A percentile compares a stretch with the other conserved stretches of the same genome.
Conservation (phyloP, 1,284 basidiomycete genomes). For the Apiotrichum laibachii region DNA sequence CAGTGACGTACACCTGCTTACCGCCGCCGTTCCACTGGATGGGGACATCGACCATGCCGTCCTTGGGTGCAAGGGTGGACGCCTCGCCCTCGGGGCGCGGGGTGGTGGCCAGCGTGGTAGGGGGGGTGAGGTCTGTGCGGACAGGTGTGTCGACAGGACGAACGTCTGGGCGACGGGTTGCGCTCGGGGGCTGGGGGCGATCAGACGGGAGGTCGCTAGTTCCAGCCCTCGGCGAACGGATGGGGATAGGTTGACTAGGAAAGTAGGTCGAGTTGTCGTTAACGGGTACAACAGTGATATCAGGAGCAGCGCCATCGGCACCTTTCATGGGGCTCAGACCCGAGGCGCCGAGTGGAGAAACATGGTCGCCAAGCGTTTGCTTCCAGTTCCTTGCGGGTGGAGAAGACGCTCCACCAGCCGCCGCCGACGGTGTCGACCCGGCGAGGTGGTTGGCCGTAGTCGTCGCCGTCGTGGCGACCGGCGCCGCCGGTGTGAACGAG, state of each 20-base stretch:
- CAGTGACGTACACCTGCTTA: conserved; percentile 57
- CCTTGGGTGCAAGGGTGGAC: conserved; percentile 17
- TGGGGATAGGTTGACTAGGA: conserved; percentile 24
- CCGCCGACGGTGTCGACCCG: conserved; percentile 10
- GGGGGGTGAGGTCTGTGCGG: conserved; percentile 26
- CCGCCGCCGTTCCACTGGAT: conserved; percentile 52
- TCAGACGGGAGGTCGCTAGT: conserved; percentile 5
- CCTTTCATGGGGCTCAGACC: conserved; percentile 25
- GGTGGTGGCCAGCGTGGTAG: conserved; percentile 33
- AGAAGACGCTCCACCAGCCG: conserved; percentile 2
- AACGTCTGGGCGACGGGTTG: conserved; percentile 17
- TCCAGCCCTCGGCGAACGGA: conserved; percentile 19
- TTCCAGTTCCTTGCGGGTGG: conserved; percentile 28
- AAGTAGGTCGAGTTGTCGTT: conserved; percentile 22
- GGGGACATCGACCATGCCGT: conserved; percentile 44
- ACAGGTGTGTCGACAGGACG: conserved; percentile 19
- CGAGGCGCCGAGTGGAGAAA: conserved; percentile 27
- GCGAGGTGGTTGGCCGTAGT: conserved; percentile 40
- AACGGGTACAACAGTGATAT: conserved; percentile 22
- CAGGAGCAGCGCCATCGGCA: conserved; percentile 2
- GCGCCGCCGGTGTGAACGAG: conserved; percentile 46
- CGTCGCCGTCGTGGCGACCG: conserved; percentile 42
- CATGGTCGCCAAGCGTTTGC: conserved; percentile 30
- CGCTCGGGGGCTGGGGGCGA: conserved; percentile 10
- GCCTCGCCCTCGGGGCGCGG: conserved; percentile 21